Evolutionary conservation across 2,329 filamentous ascomycete species (phyloP).

Genomic region (Helotiales sp.): DNA sequence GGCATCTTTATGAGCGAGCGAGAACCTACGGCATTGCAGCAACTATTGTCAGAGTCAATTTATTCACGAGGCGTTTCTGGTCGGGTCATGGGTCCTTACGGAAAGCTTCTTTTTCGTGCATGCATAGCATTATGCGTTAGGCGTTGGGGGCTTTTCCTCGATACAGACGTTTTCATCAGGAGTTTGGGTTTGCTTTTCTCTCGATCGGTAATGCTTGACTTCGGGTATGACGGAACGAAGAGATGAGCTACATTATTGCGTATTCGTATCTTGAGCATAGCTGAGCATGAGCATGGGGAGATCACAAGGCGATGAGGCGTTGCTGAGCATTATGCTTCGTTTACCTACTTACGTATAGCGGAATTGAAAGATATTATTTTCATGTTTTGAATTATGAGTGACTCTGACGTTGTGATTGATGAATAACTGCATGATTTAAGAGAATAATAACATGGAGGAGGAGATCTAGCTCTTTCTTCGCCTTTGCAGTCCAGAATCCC

Average conservation of each 20-base stretch:
- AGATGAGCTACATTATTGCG: not conserved
- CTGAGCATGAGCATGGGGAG: not conserved
- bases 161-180: not conserved
- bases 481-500: no score
- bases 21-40: no score
- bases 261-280: not conserved
- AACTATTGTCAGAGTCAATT: not conserved
- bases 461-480: no score
- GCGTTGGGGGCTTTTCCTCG: conserved; percentile 5
- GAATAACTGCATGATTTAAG: no score
- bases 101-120: not conserved
- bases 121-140: conserved; percentile 21
- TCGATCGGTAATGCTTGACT: not conserved
- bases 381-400: not conserved
- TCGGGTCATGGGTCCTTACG: not conserved
- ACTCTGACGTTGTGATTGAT: no score
- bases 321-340: not conserved
- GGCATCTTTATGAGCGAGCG: not conserved
- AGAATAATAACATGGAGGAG: no score
- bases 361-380: not conserved
- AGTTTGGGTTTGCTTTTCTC: not conserved
- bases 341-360: not conserved
- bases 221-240: not conserved
- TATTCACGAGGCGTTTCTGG: not conserved
- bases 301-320: not conserved